Evolutionary conservation across 2,329 filamentous ascomycete species (phyloP).

Genomic region (Aspergillus sp.): DNA sequence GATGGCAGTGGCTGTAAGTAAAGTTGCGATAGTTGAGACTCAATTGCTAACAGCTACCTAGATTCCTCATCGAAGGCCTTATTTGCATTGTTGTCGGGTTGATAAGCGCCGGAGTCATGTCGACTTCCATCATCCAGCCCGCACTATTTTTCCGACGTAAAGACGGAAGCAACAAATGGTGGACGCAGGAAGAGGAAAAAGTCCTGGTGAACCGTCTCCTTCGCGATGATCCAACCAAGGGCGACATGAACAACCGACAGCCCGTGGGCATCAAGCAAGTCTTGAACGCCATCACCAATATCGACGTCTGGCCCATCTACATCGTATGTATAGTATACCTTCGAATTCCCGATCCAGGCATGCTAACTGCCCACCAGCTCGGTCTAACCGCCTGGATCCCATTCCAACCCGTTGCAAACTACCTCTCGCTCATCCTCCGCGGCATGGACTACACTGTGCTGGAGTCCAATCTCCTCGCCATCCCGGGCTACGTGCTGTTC

Average conservation of each 20-base stretch:
- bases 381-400: conserved; percentile 41
- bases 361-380: conserved; percentile 20
- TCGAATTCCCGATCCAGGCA: no score
- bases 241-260: conserved; percentile 58
- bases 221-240: conserved; percentile 54
- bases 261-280: conserved; percentile 46
- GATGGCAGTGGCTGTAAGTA: conserved; percentile 46
- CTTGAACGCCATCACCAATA: conserved; percentile 49
- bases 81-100: conserved; percentile 49
- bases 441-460: conserved; percentile 57
- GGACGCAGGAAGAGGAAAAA: conserved; percentile 9
- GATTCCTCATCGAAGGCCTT: conserved; percentile 55
- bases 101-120: conserved; percentile 55
- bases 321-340: conserved; percentile 18
- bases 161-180: conserved; percentile 8
- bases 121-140: conserved; percentile 46
- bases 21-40: not conserved
- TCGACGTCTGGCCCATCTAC: conserved; percentile 56
- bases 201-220: conserved; percentile 65
- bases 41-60: not conserved
- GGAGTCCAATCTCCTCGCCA: conserved; percentile 47
- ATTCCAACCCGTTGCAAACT: conserved; percentile 21
- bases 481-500: conserved; percentile 3
- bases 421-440: conserved; percentile 39
- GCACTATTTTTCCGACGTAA: conserved; percentile 7